Percentiles rank a stretch among this genome's conserved stretches.
These are phyloP conservation scores for Rubus idaeus DNA, from an alignment of 306 rosid species.

Conservation along the genomic window DNA sequence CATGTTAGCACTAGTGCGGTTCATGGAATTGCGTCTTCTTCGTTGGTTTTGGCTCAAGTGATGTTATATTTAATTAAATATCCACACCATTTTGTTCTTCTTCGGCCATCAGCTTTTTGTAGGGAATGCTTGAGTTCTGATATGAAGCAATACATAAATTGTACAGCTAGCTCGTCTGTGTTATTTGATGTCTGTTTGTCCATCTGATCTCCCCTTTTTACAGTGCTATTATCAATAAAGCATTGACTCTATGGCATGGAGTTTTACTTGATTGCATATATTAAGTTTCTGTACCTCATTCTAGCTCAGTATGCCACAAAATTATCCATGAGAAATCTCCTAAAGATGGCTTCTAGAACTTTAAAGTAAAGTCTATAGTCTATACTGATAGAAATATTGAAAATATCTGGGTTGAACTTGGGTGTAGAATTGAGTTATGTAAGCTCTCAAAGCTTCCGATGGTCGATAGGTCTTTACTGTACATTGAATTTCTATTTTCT, in stretches of 20 bases:
- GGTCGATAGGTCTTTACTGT: background rate
- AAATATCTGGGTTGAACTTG: constrained; percentile 14
- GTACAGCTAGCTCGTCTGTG: constrained; percentile 16
- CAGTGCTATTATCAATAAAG: background rate
- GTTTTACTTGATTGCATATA: background rate
- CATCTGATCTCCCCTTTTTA: constrained; percentile 15
- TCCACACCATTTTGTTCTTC: constrained; percentile 4
- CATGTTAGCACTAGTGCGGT: constrained; percentile 3
- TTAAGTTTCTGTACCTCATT: background rate
- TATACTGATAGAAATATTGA: constrained; percentile 15
- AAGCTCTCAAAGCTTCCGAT: constrained; percentile 11
- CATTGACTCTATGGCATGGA: background rate
- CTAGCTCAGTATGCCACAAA: background rate
- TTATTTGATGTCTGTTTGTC: constrained; percentile 18
- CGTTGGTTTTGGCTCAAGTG: background rate
- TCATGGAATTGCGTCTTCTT: constrained; percentile 20
- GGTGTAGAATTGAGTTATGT: constrained; percentile 21
- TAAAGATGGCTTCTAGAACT: constrained; percentile 20
- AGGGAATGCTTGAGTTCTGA: constrained; percentile 26
- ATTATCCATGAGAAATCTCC: constrained; percentile 11
- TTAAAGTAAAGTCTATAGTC: constrained; percentile 17
- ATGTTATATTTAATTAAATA: constrained; percentile 9
- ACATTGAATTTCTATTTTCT: constrained; percentile 18
- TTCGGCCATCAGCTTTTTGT: constrained; percentile 20
- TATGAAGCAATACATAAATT: constrained; percentile 22